phyloP scores from a whole-genome alignment of 1,139 yeast species.

The Taphrina flavorubra region DNA sequence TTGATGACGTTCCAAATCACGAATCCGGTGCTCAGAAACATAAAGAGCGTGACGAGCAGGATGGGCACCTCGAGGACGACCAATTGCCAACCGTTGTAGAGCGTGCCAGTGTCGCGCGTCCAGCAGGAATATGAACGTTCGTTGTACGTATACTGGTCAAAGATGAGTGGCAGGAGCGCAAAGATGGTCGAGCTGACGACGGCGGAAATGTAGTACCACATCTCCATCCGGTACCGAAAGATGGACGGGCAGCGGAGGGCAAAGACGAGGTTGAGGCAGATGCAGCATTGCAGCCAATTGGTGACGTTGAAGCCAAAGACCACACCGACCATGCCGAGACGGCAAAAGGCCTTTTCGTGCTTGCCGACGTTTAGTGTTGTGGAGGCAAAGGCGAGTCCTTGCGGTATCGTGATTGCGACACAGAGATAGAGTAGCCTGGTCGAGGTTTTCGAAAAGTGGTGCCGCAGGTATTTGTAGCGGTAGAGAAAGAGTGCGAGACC shows the following conservation, averaged over 20 bases:
- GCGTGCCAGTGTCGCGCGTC: slow-evolving; percentile 21
- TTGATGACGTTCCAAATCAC: slow-evolving; percentile 19
- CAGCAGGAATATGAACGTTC: slow-evolving; percentile 30
- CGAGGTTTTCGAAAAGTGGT: slow-evolving; percentile 16
- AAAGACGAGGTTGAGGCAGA: slow-evolving; percentile 32
- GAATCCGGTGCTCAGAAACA: slow-evolving; percentile 28
- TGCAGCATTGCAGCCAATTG: slow-evolving; percentile 38
- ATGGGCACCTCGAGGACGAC: slow-evolving; percentile 29
- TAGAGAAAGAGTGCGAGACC: slow-evolving; percentile 5
- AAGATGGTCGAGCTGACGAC: slow-evolving; percentile 2
- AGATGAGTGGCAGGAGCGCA: slow-evolving; percentile 21
- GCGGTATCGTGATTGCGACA: slow-evolving; percentile 24
- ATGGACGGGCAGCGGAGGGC: slow-evolving; percentile 23
- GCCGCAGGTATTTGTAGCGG: slow-evolving; percentile 5
- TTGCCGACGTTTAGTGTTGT: slow-evolving; percentile 14
- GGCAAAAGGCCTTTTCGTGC: slow-evolving; percentile 23
- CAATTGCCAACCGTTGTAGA: slow-evolving; percentile 32
- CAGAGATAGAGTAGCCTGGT: slow-evolving; percentile 20
- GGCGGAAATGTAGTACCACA: slow-evolving; percentile 19
- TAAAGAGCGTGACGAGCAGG: slow-evolving; percentile 28
- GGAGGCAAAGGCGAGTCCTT: slow-evolving; percentile 22
- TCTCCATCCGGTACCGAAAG: slow-evolving; percentile 8
- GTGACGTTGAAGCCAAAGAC: slow-evolving; percentile 21
- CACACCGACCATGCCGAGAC: slow-evolving; percentile 30
- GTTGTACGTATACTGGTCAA: slow-evolving; percentile 20